Conservation (phyloP, 176 grass and related monocot genomes). For the Secale cereale region DNA sequence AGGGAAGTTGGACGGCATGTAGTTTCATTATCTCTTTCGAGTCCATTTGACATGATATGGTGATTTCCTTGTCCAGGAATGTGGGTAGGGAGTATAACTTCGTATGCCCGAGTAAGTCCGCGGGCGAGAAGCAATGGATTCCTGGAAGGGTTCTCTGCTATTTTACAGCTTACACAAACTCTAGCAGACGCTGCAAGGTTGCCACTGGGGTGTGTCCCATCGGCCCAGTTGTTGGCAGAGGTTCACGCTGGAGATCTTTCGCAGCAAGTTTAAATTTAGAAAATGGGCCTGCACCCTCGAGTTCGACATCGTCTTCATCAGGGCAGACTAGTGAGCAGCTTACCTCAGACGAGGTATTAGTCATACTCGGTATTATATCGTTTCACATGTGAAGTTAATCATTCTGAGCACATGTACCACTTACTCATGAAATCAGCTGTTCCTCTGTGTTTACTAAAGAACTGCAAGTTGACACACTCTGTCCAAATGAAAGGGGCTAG, state of each 20-base stretch:
- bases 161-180: conserved; percentile 21
- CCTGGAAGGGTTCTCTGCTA: conserved; percentile 22
- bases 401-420: neutral
- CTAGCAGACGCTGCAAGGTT: conserved; percentile 4
- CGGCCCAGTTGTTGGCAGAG: conserved; percentile 22
- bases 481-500: neutral
- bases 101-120: neutral
- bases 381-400: conserved; percentile 5
- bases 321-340: conserved; percentile 33
- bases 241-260: conserved; percentile 40
- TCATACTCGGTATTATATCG: neutral
- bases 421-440: neutral
- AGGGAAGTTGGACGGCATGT: neutral
- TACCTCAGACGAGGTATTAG: conserved; percentile 52
- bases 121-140: conserved; percentile 13
- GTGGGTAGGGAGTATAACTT: conserved; percentile 19
- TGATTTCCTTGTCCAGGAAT: conserved; percentile 11
- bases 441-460: neutral
- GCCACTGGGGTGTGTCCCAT: conserved; percentile 13
- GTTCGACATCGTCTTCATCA: conserved; percentile 19
- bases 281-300: conserved; percentile 23
- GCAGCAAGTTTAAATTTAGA: conserved; percentile 58
- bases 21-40: neutral
- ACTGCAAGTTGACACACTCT: neutral
- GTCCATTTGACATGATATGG: neutral